These are phyloP conservation scores for Alternaria sp. DNA, from an alignment of 2,329 filamentous ascomycete species.

Conservation along the genomic window DNA sequence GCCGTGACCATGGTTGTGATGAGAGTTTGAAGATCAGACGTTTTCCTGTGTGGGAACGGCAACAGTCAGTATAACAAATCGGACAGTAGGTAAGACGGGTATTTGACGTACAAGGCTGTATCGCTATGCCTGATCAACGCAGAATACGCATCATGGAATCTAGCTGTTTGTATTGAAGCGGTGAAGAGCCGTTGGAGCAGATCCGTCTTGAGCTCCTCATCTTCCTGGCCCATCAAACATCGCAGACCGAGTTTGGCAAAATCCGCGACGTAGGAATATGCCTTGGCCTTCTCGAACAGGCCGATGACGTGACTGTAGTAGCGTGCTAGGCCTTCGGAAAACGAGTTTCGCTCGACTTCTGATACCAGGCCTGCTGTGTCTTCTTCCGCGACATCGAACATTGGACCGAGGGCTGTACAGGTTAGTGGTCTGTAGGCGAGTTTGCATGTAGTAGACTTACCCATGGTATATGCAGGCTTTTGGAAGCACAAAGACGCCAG, in stretches of 20 bases:
- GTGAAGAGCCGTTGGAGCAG: constrained; percentile 86
- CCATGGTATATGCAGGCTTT: constrained; percentile 82
- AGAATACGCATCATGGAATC: constrained; percentile 84
- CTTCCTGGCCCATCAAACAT: constrained; percentile 37
- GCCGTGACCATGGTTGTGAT: constrained; percentile 53
- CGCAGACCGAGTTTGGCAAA: constrained; percentile 77
- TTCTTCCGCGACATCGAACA: constrained; percentile 47
- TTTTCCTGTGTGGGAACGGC: constrained; percentile 57
- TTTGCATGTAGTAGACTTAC: constrained; percentile 60
- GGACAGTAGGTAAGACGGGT: background rate
- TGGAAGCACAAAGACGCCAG: constrained; percentile 80
- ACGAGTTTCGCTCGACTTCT: constrained; percentile 73
- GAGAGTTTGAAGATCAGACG: constrained; percentile 74
- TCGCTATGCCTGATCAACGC: constrained; percentile 79
- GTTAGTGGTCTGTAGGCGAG: constrained; percentile 24
- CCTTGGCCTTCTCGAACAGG: constrained; percentile 80
- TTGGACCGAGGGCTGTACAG: constrained; percentile 38
- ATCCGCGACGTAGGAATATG: constrained; percentile 82
- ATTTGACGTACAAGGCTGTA: constrained; percentile 63
- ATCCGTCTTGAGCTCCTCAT: constrained; percentile 47
- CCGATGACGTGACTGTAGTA: constrained; percentile 89
- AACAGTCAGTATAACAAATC: constrained; percentile 16
- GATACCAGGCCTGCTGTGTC: constrained; percentile 70
- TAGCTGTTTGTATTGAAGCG: constrained; percentile 78
- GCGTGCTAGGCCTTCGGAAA: constrained; percentile 77